Conservation (phyloP, 2,329 filamentous ascomycete genomes). For the Amauroascus verrucosus region DNA sequence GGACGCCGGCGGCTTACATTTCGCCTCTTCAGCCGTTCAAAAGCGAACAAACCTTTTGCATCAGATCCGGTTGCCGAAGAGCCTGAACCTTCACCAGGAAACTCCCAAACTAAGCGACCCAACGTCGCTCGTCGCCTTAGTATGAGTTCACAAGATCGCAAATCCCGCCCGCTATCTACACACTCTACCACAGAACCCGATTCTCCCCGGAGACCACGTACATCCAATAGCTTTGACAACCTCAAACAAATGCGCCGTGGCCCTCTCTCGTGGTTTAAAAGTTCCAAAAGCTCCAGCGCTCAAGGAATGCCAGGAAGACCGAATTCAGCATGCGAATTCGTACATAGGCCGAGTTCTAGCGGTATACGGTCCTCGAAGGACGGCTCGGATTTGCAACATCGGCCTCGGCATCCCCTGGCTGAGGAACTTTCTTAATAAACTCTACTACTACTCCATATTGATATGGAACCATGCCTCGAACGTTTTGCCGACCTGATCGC, state of each 20-base stretch:
- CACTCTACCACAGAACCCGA: background rate
- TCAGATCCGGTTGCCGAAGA: background rate
- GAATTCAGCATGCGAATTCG: background rate
- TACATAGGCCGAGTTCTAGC: background rate
- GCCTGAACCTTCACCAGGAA: background rate
- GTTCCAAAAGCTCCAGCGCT: constrained; percentile 6
- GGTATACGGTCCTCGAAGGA: background rate
- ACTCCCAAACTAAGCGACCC: background rate
- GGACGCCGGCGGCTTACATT: background rate
- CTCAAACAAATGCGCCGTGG: constrained; percentile 30
- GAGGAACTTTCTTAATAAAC: background rate
- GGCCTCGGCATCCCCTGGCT: constrained; percentile 1
- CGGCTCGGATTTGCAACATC: background rate
- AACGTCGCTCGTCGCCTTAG: constrained; percentile 1
- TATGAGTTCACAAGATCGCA: background rate
- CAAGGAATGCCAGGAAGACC: background rate
- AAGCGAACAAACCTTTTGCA: background rate
- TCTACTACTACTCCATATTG: too few species aligned
- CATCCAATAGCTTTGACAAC: constrained; percentile 19
- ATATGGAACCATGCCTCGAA: too few species aligned
- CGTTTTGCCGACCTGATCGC: too few species aligned
- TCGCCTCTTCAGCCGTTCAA: constrained; percentile 4
- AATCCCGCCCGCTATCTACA: background rate
- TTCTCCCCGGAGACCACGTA: constrained; percentile 1
- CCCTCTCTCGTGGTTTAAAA: constrained; percentile 36